Conservation (phyloP, 345 rosid genomes). For the Euphorbia peplus region DNA sequence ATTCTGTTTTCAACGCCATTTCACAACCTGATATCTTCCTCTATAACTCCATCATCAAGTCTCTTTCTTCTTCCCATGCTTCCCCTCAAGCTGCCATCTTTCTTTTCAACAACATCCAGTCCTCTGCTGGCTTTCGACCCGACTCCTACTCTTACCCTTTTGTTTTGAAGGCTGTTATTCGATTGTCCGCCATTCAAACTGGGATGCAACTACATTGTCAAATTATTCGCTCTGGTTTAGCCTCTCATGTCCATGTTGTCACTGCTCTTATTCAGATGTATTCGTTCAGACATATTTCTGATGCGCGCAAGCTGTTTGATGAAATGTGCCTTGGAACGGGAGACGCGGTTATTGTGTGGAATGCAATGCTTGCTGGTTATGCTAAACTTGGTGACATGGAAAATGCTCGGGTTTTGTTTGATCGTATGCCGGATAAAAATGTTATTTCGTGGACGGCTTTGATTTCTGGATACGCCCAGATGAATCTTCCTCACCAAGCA, state of each 20-base stretch:
- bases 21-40: constrained; percentile 26
- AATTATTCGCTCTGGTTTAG: constrained; percentile 43
- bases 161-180: constrained; percentile 45
- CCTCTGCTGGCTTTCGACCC: constrained; percentile 42
- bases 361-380: constrained; percentile 54
- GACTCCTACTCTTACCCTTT: constrained; percentile 68
- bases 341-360: constrained; percentile 53
- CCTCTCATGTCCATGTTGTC: constrained; percentile 37
- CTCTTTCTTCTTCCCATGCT: constrained; percentile 35
- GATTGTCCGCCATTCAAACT: constrained; percentile 31
- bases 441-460: constrained; percentile 71
- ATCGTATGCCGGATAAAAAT: constrained; percentile 51
- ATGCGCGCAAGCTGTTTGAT: constrained; percentile 63
- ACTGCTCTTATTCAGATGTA: constrained; percentile 62
- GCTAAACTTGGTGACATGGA: constrained; percentile 46
- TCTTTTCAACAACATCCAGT: constrained; percentile 48
- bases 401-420: constrained; percentile 43
- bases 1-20: constrained; percentile 32
- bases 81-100: constrained; percentile 38
- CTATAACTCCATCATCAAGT: constrained; percentile 57
- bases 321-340: constrained; percentile 20
- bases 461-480: constrained; percentile 59
- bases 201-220: constrained; percentile 64
- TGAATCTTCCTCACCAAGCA: constrained; percentile 46
- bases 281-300: constrained; percentile 20